These are phyloP conservation scores for Linum usitatissimum DNA, from an alignment of 345 rosid species.

Conservation along the genomic window DNA sequence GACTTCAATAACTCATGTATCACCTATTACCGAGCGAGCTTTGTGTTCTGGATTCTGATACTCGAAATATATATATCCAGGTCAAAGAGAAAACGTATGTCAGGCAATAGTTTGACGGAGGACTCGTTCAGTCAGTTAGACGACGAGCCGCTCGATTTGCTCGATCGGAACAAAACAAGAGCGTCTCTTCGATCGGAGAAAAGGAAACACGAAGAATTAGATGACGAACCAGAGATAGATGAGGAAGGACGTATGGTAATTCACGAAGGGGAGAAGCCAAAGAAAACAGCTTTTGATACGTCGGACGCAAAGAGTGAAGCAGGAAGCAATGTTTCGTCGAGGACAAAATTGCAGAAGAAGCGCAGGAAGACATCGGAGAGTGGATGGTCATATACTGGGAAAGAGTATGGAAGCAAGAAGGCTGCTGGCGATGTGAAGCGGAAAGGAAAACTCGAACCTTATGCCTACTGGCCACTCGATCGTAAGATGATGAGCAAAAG, in stretches of 20 bases:
- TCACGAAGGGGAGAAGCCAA: constrained; percentile 42
- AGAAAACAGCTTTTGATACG: constrained; percentile 33
- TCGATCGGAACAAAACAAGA: constrained; percentile 66
- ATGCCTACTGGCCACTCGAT: constrained; percentile 96
- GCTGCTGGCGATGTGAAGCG: constrained; percentile 75
- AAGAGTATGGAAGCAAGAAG: constrained; percentile 76
- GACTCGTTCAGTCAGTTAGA: constrained; percentile 57
- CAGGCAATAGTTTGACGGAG: constrained; percentile 62
- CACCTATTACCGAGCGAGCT: background rate
- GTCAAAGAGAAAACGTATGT: constrained; percentile 37
- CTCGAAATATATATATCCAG: constrained; percentile 20
- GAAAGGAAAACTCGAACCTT: constrained; percentile 90
- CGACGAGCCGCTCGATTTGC: constrained; percentile 87
- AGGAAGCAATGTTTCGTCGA: constrained; percentile 39
- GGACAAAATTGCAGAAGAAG: constrained; percentile 51
- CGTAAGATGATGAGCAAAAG: constrained; percentile 94
- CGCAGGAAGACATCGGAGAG: constrained; percentile 56
- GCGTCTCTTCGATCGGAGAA: constrained; percentile 59
- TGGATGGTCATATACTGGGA: constrained; percentile 87
- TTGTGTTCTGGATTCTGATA: constrained; percentile 6
- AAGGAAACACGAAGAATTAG: constrained; percentile 50
- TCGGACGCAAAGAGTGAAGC: constrained; percentile 52
- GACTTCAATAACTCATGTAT: background rate
- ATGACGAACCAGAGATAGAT: constrained; percentile 77
- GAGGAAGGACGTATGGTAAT: constrained; percentile 66